Evolutionary conservation across 2,329 filamentous ascomycete genomes (phyloP), one percentile per base, ranked within the genome.

Genomic region (Aspergillus sergii): DNA sequence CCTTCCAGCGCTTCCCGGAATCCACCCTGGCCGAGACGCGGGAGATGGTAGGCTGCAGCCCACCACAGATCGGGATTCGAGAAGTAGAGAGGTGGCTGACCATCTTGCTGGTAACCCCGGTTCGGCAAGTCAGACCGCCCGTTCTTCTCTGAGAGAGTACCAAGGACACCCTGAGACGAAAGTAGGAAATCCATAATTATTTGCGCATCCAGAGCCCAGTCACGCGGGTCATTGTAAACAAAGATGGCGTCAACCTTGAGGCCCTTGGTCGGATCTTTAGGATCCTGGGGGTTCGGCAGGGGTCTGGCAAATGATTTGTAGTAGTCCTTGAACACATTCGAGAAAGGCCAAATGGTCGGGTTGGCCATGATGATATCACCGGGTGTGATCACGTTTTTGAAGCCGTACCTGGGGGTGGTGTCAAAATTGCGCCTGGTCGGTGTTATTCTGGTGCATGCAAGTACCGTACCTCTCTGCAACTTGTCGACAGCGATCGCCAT

Each of bases 181-280:
- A 96, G 84, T 8, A 98, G 82, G 12, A 97, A 81, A 77, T 99
- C 95, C 59, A 91, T 78, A 62, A 98, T 90, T 70, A 98, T 82
- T 74, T 96, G 91, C 2, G 88, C 88, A 76, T 98, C 94, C 11
- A 97, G 85, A 0, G 91, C 93, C 95, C 95, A 99, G 81, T 99
- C 95, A 61, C 95, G 88, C 4, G 95, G 94, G 78, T 98, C 95
- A 76, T 97, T 96, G 84, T 94, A 97, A 8, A 97, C 91, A 72
- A 98, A 91, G 32, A 98, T 88, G 32, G 94, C 93, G 73, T 96
- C 93, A 69, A 99, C 90, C 70, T 92, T 93, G 55, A 94, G 84
- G 21, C 82, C 84, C 16, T 81, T 79, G 0, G 77, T 78, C 2
- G 77, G 82, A 64, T 82, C 80, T 19, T 75, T 73, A 1, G 72